Percentiles rank a stretch among this genome's conserved stretches.
Conservation (phyloP, 2,329 filamentous ascomycete genomes). For the Neodidymelliopsis sp. region DNA sequence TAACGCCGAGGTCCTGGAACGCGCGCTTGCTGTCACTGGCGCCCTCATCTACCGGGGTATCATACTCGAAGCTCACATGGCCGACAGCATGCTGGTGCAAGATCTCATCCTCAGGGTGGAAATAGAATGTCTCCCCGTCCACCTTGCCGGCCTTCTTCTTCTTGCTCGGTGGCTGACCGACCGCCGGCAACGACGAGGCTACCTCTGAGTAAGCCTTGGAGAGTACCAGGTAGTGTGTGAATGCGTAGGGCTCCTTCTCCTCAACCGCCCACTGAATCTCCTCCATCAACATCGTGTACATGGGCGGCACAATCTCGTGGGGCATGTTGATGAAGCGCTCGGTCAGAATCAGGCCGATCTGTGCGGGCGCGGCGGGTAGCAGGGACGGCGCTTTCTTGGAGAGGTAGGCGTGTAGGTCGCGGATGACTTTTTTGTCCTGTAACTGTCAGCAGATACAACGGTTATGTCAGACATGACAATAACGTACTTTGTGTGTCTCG, state of each 20-base stretch:
- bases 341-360: conserved; percentile 86
- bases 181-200: conserved; percentile 74
- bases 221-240: conserved; percentile 89
- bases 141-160: conserved; percentile 50
- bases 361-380: conserved; percentile 47
- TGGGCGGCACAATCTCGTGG: conserved; percentile 87
- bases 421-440: conserved; percentile 73
- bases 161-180: conserved; percentile 52
- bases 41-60: conserved; percentile 77
- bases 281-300: conserved; percentile 93
- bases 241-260: conserved; percentile 90
- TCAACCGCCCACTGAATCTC: conserved; percentile 89
- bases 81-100: conserved; percentile 78
- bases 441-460: neutral
- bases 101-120: conserved; percentile 95
- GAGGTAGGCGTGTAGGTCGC: conserved; percentile 76
- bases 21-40: conserved; percentile 90
- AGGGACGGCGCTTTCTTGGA: conserved; percentile 54
- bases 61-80: conserved; percentile 76
- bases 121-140: conserved; percentile 74
- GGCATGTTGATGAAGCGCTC: conserved; percentile 97
- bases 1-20: conserved; percentile 92
- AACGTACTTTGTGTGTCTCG: conserved; percentile 70
- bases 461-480: conserved; percentile 7
- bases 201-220: conserved; percentile 95